Evolutionary conservation across 768 basidiomycete genomes (phyloP).

Genomic region (Suillus occidentalis): DNA sequence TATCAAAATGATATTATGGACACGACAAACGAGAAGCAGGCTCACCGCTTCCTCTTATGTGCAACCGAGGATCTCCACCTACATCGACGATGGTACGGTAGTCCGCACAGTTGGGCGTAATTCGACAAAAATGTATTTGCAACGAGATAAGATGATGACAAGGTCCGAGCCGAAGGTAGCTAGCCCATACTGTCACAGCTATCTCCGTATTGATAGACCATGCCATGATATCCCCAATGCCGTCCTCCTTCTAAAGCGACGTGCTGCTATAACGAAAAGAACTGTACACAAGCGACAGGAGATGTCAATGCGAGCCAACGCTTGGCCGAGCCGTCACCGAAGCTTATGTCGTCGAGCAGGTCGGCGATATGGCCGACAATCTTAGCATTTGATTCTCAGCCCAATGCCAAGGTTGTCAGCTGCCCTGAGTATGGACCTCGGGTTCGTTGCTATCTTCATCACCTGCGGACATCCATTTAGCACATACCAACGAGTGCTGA

Average conservation of each 20-base stretch:
- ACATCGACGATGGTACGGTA: neutral
- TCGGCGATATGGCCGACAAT: constrained; percentile 47
- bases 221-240: constrained; percentile 34
- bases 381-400: constrained; percentile 20
- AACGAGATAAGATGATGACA: too few relatives aligned
- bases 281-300: constrained; percentile 23
- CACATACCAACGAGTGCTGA: constrained; percentile 57
- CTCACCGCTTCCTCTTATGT: neutral
- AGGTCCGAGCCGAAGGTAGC: too few relatives aligned
- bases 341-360: constrained; percentile 60
- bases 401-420: constrained; percentile 19
- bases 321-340: constrained; percentile 64
- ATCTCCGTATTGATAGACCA: too few relatives aligned
- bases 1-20: neutral
- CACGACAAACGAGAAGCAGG: neutral
- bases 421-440: constrained; percentile 25
- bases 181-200: too few relatives aligned
- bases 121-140: too few relatives aligned
- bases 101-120: neutral
- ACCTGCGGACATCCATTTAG: constrained; percentile 32
- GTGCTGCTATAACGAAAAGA: constrained; percentile 53
- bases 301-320: constrained; percentile 53
- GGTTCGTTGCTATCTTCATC: constrained; percentile 16
- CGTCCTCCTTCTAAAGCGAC: constrained; percentile 57
- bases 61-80: neutral